Evolutionary conservation across 306 rosid genomes (phyloP).

Genomic region (Prunus armeniaca): DNA sequence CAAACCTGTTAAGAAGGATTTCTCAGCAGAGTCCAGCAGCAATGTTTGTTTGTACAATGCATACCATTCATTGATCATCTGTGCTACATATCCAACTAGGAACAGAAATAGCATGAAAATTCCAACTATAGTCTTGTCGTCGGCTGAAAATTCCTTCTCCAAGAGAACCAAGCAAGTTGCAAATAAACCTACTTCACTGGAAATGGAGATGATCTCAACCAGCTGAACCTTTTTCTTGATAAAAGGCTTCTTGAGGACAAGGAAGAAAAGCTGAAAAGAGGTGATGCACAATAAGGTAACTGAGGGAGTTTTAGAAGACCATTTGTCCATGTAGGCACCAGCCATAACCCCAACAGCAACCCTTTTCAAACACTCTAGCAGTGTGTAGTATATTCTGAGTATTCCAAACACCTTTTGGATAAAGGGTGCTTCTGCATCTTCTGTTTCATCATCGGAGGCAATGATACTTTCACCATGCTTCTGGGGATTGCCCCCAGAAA

Average conservation of each 20-base stretch:
- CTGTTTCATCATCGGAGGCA: slow-evolving; percentile 86
- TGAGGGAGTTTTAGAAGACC: slow-evolving; percentile 44
- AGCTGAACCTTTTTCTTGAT: slow-evolving; percentile 87
- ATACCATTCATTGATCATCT: slow-evolving; percentile 69
- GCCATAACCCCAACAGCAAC: slow-evolving; percentile 61
- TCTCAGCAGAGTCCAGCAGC: slow-evolving; percentile 55
- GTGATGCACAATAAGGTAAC: slow-evolving; percentile 49
- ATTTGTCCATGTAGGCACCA: slow-evolving; percentile 45
- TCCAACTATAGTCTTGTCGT: slow-evolving; percentile 45
- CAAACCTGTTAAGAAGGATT: slow-evolving; percentile 54
- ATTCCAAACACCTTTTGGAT: slow-evolving; percentile 91
- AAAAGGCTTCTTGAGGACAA: slow-evolving; percentile 87
- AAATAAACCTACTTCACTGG: slow-evolving; percentile 60
- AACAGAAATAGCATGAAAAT: slow-evolving; percentile 60
- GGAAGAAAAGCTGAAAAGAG: slow-evolving; percentile 79
- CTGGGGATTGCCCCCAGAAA: slow-evolving; percentile 40
- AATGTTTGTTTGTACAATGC: slow-evolving; percentile 61
- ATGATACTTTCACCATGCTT: slow-evolving; percentile 56
- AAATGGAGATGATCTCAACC: slow-evolving; percentile 65
- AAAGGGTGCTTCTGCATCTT: slow-evolving; percentile 93
- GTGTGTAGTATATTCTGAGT: slow-evolving; percentile 75
- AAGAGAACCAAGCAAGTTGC: slow-evolving; percentile 41
- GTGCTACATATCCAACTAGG: slow-evolving; percentile 55
- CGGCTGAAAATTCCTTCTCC: slow-evolving; percentile 41
- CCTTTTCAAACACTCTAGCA: slow-evolving; percentile 64